Evolutionary conservation across 768 basidiomycete species (phyloP).

Genomic region (Grammothele lineata): DNA sequence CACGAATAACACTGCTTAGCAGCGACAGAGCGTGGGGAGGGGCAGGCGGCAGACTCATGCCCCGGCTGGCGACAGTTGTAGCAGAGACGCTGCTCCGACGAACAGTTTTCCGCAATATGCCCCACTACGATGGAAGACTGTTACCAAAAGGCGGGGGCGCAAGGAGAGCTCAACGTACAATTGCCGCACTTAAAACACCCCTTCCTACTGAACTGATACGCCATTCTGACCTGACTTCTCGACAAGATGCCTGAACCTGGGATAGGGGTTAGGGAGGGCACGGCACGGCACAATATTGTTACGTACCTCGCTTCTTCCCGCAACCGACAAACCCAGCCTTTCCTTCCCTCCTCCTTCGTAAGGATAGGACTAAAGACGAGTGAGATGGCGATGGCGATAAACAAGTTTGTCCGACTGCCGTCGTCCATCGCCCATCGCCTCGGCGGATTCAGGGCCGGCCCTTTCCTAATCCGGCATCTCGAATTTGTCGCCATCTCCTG

Average conservation of each 20-base stretch:
- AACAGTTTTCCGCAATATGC: conserved; percentile 90
- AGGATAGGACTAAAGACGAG: conserved; percentile 48
- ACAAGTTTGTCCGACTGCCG: no score
- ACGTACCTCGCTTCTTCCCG: conserved; percentile 67
- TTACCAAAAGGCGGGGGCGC: background rate
- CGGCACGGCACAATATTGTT: background rate
- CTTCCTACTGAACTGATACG: conserved; percentile 81
- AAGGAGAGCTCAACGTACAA: conserved; percentile 45
- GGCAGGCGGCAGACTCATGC: conserved; percentile 86
- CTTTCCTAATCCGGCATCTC: background rate
- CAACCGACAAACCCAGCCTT: conserved; percentile 66
- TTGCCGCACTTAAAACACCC: conserved; percentile 95
- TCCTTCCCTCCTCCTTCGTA: conserved; percentile 54
- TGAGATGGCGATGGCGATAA: conserved; percentile 26
- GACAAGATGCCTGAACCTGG: conserved; percentile 22
- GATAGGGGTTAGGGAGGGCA: conserved; percentile 3
- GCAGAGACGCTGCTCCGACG: conserved; percentile 84
- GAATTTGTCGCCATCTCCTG: no score
- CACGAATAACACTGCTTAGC: conserved; percentile 93
- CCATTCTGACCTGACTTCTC: conserved; percentile 56
- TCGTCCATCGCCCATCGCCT: no score
- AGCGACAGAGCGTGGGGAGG: conserved; percentile 74
- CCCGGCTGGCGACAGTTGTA: conserved; percentile 96
- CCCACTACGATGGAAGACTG: conserved; percentile 51
- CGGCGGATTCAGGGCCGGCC: conserved; percentile 8